Percentiles rank a stretch among this genome's conserved stretches.
phyloP scores from a whole-genome alignment of 768 basidiomycete species.

The Neoboletus magnificus region DNA sequence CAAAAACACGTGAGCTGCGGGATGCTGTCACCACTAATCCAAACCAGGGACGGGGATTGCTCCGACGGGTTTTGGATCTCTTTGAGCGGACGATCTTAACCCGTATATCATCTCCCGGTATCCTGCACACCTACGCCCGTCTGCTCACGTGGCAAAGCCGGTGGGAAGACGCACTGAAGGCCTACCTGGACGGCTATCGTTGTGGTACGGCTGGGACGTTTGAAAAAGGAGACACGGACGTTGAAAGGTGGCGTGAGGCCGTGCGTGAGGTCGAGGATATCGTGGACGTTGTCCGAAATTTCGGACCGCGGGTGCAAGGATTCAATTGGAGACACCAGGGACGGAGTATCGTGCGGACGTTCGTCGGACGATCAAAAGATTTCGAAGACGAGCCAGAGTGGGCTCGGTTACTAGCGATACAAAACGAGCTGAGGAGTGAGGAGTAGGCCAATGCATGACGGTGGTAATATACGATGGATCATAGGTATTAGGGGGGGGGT shows the following conservation, averaged over 20 bases:
- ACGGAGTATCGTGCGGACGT: constrained; percentile 81
- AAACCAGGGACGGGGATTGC: constrained; percentile 66
- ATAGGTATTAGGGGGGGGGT: background rate
- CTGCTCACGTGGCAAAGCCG: constrained; percentile 67
- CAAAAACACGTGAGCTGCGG: background rate
- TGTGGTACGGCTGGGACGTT: constrained; percentile 56
- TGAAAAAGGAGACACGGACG: constrained; percentile 66
- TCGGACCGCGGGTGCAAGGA: constrained; percentile 65
- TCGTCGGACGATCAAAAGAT: constrained; percentile 80
- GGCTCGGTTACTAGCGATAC: constrained; percentile 58
- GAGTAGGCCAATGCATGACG: constrained; percentile 3
- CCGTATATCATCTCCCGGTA: constrained; percentile 69
- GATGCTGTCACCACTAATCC: constrained; percentile 36
- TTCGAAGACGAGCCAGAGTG: constrained; percentile 92
- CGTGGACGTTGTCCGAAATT: constrained; percentile 77
- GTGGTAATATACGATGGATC: constrained; percentile 18
- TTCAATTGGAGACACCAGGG: constrained; percentile 84
- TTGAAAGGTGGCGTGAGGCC: constrained; percentile 69
- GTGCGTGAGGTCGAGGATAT: constrained; percentile 78
- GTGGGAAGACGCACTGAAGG: constrained; percentile 77
- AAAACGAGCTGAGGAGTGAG: constrained; percentile 30
- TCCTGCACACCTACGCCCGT: constrained; percentile 84
- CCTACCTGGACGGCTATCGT: constrained; percentile 84
- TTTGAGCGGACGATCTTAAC: constrained; percentile 80
- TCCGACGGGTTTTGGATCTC: constrained; percentile 63